Conservation (phyloP, 352 stramenopile genomes). For the Pythium brachiatum region DNA sequence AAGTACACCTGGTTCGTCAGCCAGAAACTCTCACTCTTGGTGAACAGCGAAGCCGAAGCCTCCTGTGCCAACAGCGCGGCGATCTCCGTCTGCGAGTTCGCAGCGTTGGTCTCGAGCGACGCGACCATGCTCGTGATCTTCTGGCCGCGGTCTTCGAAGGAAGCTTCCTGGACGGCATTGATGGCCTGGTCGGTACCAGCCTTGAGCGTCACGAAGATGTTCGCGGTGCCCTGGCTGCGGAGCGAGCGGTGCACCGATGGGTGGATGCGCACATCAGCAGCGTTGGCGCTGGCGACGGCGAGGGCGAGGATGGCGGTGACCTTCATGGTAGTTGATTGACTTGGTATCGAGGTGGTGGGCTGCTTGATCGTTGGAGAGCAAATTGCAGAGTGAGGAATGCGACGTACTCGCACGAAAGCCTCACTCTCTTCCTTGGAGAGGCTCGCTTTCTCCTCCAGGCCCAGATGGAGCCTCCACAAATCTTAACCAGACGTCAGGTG, state of each 20-base stretch:
- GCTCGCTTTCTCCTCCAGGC: no score
- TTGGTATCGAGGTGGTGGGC: background rate
- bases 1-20: slow-evolving; percentile 28
- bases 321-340: background rate
- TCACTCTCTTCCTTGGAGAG: no score
- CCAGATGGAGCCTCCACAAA: no score
- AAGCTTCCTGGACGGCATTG: slow-evolving; percentile 15
- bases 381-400: slow-evolving; percentile 11
- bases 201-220: slow-evolving; percentile 34
- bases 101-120: slow-evolving; percentile 13
- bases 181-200: slow-evolving; percentile 14
- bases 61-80: slow-evolving; percentile 13
- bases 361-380: slow-evolving; percentile 4
- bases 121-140: slow-evolving; percentile 17
- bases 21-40: slow-evolving; percentile 19
- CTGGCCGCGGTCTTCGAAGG: slow-evolving; percentile 17
- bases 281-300: slow-evolving; percentile 3
- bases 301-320: background rate
- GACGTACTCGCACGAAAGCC: no score
- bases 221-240: slow-evolving; percentile 24
- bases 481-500: no score
- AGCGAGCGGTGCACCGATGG: slow-evolving; percentile 28
- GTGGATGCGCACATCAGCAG: background rate
- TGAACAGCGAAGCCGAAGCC: slow-evolving; percentile 2
- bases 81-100: slow-evolving; percentile 11